These are phyloP conservation scores for Candida tetrigidarum DNA, from an alignment of 1,139 yeast genomes.

Conservation along the genomic window DNA sequence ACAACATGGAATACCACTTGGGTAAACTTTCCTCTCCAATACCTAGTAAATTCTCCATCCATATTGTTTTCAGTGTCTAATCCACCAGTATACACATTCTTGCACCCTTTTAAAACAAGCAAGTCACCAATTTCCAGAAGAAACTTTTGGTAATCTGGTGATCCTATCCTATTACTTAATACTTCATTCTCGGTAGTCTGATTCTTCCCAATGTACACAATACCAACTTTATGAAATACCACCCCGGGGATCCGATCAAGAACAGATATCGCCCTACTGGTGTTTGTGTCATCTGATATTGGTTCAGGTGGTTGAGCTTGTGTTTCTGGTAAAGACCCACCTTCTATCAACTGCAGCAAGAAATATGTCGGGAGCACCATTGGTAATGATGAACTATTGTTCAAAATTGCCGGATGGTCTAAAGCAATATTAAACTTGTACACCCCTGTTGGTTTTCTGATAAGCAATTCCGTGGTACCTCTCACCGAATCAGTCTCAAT, in stretches of 20 bases:
- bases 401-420: slow-evolving; percentile 29
- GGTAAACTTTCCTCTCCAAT: slow-evolving; percentile 72
- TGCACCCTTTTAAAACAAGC: slow-evolving; percentile 57
- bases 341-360: slow-evolving; percentile 37
- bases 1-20: slow-evolving; percentile 81
- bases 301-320: slow-evolving; percentile 38
- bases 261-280: slow-evolving; percentile 61
- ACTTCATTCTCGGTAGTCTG: slow-evolving; percentile 70
- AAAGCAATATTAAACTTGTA: slow-evolving; percentile 50
- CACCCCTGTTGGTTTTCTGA: slow-evolving; percentile 73
- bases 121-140: slow-evolving; percentile 61
- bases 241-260: slow-evolving; percentile 81
- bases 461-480: slow-evolving; percentile 57
- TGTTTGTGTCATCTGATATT: slow-evolving; percentile 49
- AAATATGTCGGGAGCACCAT: slow-evolving; percentile 30
- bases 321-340: too few relatives aligned
- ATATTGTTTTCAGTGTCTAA: slow-evolving; percentile 67
- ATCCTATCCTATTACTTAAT: slow-evolving; percentile 67
- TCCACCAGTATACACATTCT: slow-evolving; percentile 74
- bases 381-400: slow-evolving; percentile 9
- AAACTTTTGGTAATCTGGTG: slow-evolving; percentile 62
- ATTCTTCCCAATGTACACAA: slow-evolving; percentile 71
- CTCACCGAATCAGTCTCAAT: slow-evolving; percentile 55
- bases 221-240: slow-evolving; percentile 79
- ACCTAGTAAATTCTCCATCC: slow-evolving; percentile 79